Base-by-base conservation (phyloP, 2,329 filamentous ascomycete genomes). In the Nannizziopsis barbatae region DNA sequence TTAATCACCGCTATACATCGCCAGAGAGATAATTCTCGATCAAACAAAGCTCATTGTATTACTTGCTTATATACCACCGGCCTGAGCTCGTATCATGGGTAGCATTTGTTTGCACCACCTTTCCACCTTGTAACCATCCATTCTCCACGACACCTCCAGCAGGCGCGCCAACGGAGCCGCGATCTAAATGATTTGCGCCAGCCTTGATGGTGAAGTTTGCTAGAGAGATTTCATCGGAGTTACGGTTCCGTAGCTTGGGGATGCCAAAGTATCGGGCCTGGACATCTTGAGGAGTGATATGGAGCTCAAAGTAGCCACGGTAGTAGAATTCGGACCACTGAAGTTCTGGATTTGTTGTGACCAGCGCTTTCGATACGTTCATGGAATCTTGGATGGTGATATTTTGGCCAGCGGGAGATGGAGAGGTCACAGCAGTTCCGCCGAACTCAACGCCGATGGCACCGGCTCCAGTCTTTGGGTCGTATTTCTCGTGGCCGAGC, bases 311-410 rank as follows among this genome's bases (percentile, higher is more conserved):
- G 65, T 87, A 87, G 1, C 83, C 84, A 14, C 83, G 73, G 62
- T 86, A 87, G 62, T 83, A 86, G 6, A 80, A 62, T 50, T 86
- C 83, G 56, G 81, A 77, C 83, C 82, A 87, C 58, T 84, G 79
- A 42, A 87, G 67, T 61, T 83, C 80, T 0, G 69, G 65, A 61
- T 84, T 86, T 18, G 71, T 64, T 38, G 58, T 59, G 53, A 71
- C 67, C 31, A 75, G 65, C 54, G 59, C 62, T 56, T 69, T 55
- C 1, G 71, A 70, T 50, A 64, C 62, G 43, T 68, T 66, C 53
- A 79, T 73, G 1, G 77, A 76, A 1, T 62, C 61, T 0, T 65
- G 65, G 41, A 80, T 69, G 2, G 73, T 72, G 49, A 79, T 77
- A 59, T 76, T 77, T 44, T 75, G 72, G 10, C 80, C 81, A n/a